These are phyloP conservation scores for Xylaria sp. DNA, from an alignment of 2,329 filamentous ascomycete species.

Conservation along the genomic window DNA sequence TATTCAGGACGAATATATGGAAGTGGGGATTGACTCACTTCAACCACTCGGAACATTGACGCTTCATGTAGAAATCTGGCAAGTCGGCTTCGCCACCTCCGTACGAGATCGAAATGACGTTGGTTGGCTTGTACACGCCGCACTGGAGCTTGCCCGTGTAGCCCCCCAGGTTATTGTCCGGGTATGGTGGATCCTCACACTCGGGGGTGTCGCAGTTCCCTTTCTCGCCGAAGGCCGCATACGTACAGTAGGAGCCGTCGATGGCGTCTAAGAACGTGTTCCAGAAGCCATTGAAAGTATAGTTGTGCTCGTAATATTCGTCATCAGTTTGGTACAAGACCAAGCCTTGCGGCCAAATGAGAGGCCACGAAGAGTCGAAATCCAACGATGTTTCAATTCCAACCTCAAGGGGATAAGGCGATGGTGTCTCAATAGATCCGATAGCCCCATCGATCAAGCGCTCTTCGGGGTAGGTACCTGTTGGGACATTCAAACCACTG, in stretches of 20 bases:
- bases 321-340: conserved; percentile 43
- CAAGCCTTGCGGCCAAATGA: conserved; percentile 41
- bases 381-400: conserved; percentile 41
- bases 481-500: conserved; percentile 42
- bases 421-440: conserved; percentile 41
- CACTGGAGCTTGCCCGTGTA: conserved; percentile 39
- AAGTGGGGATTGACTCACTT: conserved; percentile 30
- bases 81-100: conserved; percentile 34
- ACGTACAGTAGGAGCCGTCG: conserved; percentile 43
- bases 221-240: conserved; percentile 41
- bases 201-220: conserved; percentile 38
- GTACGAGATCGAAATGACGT: conserved; percentile 40
- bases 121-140: conserved; percentile 39
- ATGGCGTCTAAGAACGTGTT: conserved; percentile 41
- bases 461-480: conserved; percentile 50
- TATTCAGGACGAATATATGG: conserved; percentile 35
- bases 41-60: conserved; percentile 40
- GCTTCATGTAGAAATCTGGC: conserved; percentile 37
- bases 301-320: conserved; percentile 44
- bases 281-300: conserved; percentile 48
- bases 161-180: conserved; percentile 35
- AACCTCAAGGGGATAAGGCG: conserved; percentile 40
- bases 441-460: conserved; percentile 51
- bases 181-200: conserved; percentile 40
- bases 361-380: conserved; percentile 41